Percentiles rank a stretch among this genome's conserved stretches.
Evolutionary conservation across 129 eudicot genomes (phyloP).

Genomic region (Centella asiatica): DNA sequence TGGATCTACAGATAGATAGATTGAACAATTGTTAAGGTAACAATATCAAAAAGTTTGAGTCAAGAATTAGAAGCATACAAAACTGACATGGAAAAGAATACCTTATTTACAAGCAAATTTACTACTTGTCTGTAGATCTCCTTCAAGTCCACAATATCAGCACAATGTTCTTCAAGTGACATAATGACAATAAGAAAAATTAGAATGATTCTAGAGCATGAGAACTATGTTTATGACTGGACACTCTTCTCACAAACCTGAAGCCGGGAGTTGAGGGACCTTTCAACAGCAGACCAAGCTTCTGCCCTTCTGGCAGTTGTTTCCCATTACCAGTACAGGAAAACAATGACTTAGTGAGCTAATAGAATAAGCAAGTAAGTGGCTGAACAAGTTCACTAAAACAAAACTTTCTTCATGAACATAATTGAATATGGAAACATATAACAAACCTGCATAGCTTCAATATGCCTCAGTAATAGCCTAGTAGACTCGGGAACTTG

Average conservation of each 20-base stretch:
- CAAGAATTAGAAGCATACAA: too few species aligned
- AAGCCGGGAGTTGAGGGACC: slow-evolving; percentile 73
- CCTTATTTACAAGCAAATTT: slow-evolving; percentile 74
- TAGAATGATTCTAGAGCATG: too few species aligned
- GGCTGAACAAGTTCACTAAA: slow-evolving; percentile 10
- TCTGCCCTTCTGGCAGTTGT: slow-evolving; percentile 68
- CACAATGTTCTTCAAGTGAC: background rate
- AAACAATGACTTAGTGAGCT: background rate
- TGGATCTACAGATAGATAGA: background rate
- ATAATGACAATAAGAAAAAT: too few species aligned
- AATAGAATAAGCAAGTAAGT: too few species aligned
- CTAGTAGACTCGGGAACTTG: slow-evolving; percentile 97
- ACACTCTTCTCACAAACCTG: too few species aligned
- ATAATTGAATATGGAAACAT: background rate
- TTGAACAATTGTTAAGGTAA: background rate
- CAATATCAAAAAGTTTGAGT: background rate
- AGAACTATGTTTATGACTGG: too few species aligned
- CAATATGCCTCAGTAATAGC: slow-evolving; percentile 90
- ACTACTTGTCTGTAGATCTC: slow-evolving; percentile 49
- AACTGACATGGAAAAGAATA: slow-evolving; percentile 13
- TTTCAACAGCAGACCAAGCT: slow-evolving; percentile 85
- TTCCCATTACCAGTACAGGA: slow-evolving; percentile 47
- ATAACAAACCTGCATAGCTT: slow-evolving; percentile 69
- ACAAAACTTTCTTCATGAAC: background rate
- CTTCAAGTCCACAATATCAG: slow-evolving; percentile 30